Base-by-base conservation (phyloP, 1,139 yeast species). In the Diutina catenulata region DNA sequence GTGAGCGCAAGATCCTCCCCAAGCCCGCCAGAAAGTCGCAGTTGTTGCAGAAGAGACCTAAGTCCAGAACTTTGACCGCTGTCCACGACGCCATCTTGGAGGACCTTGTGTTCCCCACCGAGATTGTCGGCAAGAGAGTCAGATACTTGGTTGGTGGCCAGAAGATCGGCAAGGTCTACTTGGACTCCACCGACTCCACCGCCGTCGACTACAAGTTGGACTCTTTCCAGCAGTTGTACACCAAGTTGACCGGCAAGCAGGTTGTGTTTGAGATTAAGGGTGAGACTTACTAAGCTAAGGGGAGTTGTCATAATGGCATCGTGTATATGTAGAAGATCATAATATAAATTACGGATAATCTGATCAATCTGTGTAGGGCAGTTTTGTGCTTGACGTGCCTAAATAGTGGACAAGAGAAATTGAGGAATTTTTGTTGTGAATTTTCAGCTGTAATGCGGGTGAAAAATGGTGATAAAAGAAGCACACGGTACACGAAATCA, bases 1-100 rank as follows among this genome's bases (percentile, higher is more conserved):
- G 97, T 64, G 97, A 91, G 78, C 87, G 98, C 79, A 88, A 96
- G 78, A 91, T 91, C 74, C 79, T 93, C 67, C 96, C 97, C 76
- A 88, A 87, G 80, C 86, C 86, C 62, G 80, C 86, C 56, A 80
- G 83, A 61, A 77, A 76, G 59, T 78, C 95, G 48, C 83, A 88
- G 78, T 82, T 80, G 69, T 74, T 70, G 59, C 98, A 91, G 78
- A 88, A 91, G 91, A 91, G 98, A 80, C 98, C 98, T 70, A 84
- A 95, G 78, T 88, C 97, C 60, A 87, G 98, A 82, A 91, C 98
- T 61, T 80, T 91, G 70, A 80, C 96, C 59, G 87, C 97, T 62
- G 98, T 91, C 56, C 98, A 91, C 72, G 97, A 91, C 75, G 86
- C 87, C 71, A 75, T 91, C 73, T 86, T 91, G 69, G 98, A 91